Base-by-base conservation (phyloP, 2,329 filamentous ascomycete genomes). In the Raffaelea albimanens region DNA sequence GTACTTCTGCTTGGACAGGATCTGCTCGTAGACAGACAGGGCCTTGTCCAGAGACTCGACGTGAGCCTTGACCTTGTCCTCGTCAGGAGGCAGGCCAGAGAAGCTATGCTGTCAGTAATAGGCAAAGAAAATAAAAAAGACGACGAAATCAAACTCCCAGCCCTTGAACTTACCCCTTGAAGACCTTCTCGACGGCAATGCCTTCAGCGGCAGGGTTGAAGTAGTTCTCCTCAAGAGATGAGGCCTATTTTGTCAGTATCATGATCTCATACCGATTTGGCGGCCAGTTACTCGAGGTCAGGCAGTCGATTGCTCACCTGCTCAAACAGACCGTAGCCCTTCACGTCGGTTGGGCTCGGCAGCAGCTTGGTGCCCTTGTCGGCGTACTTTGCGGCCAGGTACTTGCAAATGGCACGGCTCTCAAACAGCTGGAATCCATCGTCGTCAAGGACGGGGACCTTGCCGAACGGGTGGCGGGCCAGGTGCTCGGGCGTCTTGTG, bases 391-490 rank as follows among this genome's bases (percentile, higher is more conserved):
- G 34, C 20, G 11, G 42, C 42, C 29, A 44, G 31, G 29, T 44
- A 44, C 31, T 44, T 44, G 29, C 14, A n/a, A 22, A 44, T 44
- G 19, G 42, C 42, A 4, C 42, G 25, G 42, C 42, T 44, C 42
- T 44, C 42, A 31, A 44, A 44, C 8, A 44, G 7, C 4, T 36
- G 8, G 25, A 44, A 36, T 3, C 42, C 42, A 25, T 44, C 42
- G 31, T 44, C 42, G n/a, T 44, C 42, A 20, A 44, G 42, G 14
- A 23, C 42, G 14, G 42, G 42, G 11, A 44, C 42, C 31, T 44
- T 44, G 29, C 42, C 42, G 25, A 20, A 36, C 9, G 42, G 42
- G 5, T 44, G 29, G 14, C 16, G 29, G 19, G 8, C 18, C 29
- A 22, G n/a, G n/a, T 36, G 18, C 10, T 36, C 42, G 2, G 25